Evolutionary conservation across 2,329 filamentous ascomycete species (phyloP).

Genomic region (Calonectria pauciramosa): DNA sequence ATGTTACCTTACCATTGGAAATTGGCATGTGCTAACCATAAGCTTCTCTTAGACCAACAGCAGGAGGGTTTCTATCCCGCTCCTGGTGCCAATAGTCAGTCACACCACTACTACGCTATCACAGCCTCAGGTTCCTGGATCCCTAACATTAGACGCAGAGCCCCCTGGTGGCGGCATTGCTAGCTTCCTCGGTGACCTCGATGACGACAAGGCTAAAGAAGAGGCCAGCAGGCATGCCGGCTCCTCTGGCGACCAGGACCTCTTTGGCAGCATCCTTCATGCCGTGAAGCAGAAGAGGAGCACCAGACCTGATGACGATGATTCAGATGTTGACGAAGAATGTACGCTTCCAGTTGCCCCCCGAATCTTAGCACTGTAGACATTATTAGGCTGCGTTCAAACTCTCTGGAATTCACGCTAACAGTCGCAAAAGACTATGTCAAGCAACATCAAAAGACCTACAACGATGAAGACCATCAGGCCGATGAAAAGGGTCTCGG

Average conservation of each 20-base stretch:
- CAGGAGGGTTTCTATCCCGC: conserved; percentile 41
- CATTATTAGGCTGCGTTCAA: background rate
- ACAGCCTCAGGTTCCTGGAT: background rate
- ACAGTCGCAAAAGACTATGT: conserved; percentile 68
- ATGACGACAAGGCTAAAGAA: conserved; percentile 62
- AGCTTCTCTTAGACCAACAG: conserved; percentile 26
- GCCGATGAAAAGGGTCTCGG: conserved; percentile 70
- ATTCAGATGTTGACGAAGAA: conserved; percentile 65
- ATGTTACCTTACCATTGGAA: background rate
- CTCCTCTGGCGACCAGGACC: conserved; percentile 58
- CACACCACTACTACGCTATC: background rate
- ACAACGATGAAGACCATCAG: conserved; percentile 65
- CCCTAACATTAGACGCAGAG: conserved; percentile 42
- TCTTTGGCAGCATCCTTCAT: conserved; percentile 65
- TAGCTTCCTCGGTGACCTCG: conserved; percentile 61
- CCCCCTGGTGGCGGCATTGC: conserved; percentile 53
- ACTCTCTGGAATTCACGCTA: background rate
- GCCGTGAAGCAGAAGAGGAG: conserved; percentile 64
- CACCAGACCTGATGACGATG: conserved; percentile 62
- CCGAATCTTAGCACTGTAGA: background rate
- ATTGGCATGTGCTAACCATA: conserved; percentile 15
- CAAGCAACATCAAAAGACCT: conserved; percentile 81
- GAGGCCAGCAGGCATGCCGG: conserved; percentile 63
- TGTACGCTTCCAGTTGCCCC: conserved; percentile 49
- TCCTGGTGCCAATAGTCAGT: conserved; percentile 47